Evolutionary conservation across 768 basidiomycete species (phyloP).

Genomic region (Xerocomellus intermedius): DNA sequence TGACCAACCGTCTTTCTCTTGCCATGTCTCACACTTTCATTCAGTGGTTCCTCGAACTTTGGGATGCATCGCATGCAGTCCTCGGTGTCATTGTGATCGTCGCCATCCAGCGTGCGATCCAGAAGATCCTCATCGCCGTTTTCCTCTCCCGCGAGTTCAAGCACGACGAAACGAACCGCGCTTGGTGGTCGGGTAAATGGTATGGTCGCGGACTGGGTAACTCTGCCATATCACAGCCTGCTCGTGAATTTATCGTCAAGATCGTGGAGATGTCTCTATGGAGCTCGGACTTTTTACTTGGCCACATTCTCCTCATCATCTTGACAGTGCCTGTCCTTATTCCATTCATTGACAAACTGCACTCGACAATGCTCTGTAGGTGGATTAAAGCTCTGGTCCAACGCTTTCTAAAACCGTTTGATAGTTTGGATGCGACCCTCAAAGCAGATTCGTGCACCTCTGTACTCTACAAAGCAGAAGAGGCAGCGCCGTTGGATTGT

Average conservation of each 20-base stretch:
- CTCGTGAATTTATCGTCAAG: slow-evolving; percentile 97
- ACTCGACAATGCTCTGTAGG: slow-evolving; percentile 92
- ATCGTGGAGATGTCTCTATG: slow-evolving; percentile 97
- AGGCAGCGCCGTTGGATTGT: slow-evolving; percentile 90
- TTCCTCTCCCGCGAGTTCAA: slow-evolving; percentile 97
- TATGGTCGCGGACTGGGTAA: slow-evolving; percentile 89
- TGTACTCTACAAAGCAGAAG: slow-evolving; percentile 94
- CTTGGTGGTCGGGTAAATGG: slow-evolving; percentile 99
- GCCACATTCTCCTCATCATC: slow-evolving; percentile 81
- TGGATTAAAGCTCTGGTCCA: slow-evolving; percentile 12
- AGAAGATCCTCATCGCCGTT: slow-evolving; percentile 91
- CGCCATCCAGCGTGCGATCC: slow-evolving; percentile 86
- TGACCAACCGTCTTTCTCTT: slow-evolving; percentile 33
- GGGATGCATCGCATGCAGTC: slow-evolving; percentile 96
- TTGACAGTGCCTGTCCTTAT: slow-evolving; percentile 82
- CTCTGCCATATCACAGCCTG: slow-evolving; percentile 93
- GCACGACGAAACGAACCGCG: slow-evolving; percentile 96
- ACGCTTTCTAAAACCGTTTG: slow-evolving; percentile 10
- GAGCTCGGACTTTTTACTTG: slow-evolving; percentile 91
- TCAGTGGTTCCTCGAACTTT: slow-evolving; percentile 94
- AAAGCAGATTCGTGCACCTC: slow-evolving; percentile 88
- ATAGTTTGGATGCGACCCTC: slow-evolving; percentile 94
- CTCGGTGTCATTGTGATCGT: slow-evolving; percentile 89
- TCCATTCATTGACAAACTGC: slow-evolving; percentile 83
- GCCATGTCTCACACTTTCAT: slow-evolving; percentile 16